These are phyloP conservation scores for Jasminum sambac DNA, from an alignment of 257 asterid genomes.

Conservation along the genomic window DNA sequence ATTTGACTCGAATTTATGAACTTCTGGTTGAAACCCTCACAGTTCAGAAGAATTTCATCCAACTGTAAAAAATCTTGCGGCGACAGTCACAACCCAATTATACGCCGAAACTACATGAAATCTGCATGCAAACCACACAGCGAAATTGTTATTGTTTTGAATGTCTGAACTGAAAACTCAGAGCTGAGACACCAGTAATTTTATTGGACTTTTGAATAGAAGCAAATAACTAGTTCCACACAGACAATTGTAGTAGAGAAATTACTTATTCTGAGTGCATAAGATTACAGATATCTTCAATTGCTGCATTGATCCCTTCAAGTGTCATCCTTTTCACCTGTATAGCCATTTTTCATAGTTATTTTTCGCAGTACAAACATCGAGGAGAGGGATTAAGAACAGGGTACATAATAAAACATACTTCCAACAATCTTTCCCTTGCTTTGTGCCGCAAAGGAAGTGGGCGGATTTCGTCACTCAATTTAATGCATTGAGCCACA, in stretches of 20 bases:
- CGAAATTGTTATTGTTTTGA: neutral
- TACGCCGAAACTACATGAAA: neutral
- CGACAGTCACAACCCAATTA: neutral
- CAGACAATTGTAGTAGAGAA: conserved; percentile 2
- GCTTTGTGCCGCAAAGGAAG: conserved; percentile 85
- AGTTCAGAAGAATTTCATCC: neutral
- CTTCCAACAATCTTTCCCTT: conserved; percentile 73
- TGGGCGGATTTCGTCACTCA: conserved; percentile 79
- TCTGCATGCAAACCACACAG: conserved; percentile 7
- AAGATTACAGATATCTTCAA: conserved; percentile 55
- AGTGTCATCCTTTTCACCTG: conserved; percentile 91
- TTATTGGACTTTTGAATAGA: neutral
- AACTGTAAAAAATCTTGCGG: neutral
- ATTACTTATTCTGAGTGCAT: conserved; percentile 47
- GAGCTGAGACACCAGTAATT: neutral
- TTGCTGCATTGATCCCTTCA: conserved; percentile 62
- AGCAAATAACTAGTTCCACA: conserved; percentile 3
- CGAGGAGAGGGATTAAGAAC: neutral
- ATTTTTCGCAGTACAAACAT: neutral
- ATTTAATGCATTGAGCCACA: conserved; percentile 63
- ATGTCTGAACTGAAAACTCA: neutral
- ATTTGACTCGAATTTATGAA: neutral
- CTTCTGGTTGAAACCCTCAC: neutral
- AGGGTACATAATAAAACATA: conserved; percentile 21
- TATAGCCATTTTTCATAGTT: conserved; percentile 17